A percentile compares a stretch with the other conserved stretches of the same genome.
Evolutionary conservation across 495 filamentous ascomycete species (phyloP).

Genomic region (Bathelium albidoporum): DNA sequence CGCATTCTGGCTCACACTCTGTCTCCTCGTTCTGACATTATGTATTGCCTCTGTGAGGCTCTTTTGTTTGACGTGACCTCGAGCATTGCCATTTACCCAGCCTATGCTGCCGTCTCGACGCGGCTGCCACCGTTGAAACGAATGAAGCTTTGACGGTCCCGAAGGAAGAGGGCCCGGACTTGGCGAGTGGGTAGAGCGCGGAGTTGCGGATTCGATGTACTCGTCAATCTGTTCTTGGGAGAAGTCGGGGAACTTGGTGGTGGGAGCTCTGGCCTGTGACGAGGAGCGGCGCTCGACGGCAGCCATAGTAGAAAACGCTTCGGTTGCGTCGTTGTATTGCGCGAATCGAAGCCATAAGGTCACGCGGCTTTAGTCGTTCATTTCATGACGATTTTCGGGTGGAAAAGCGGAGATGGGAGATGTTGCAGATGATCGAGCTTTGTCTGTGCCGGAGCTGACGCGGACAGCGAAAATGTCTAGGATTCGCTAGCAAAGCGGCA

Average conservation of each 20-base stretch:
- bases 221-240: slow-evolving; percentile 10
- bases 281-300: slow-evolving; percentile 18
- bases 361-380: neutral
- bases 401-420: neutral
- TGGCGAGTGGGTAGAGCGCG: slow-evolving; percentile 1
- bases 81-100: slow-evolving; percentile 36
- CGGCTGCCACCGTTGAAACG: slow-evolving; percentile 38
- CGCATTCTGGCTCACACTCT: slow-evolving; percentile 80
- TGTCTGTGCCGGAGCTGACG: neutral
- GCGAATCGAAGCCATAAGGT: neutral
- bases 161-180: slow-evolving; percentile 16
- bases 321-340: neutral
- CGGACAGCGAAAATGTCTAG: neutral
- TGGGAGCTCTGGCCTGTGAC: slow-evolving; percentile 11
- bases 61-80: slow-evolving; percentile 60
- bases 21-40: slow-evolving; percentile 64
- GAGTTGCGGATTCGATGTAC: slow-evolving; percentile 3
- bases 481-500: neutral
- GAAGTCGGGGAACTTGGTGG: slow-evolving; percentile 22
- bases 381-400: neutral
- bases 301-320: neutral
- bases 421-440: neutral
- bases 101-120: slow-evolving; percentile 39
- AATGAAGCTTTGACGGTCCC: slow-evolving; percentile 17
- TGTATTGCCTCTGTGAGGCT: slow-evolving; percentile 78